phyloP scores from a whole-genome alignment of 2,329 filamentous ascomycete genomes.

The Harringtonia aguacate region DNA sequence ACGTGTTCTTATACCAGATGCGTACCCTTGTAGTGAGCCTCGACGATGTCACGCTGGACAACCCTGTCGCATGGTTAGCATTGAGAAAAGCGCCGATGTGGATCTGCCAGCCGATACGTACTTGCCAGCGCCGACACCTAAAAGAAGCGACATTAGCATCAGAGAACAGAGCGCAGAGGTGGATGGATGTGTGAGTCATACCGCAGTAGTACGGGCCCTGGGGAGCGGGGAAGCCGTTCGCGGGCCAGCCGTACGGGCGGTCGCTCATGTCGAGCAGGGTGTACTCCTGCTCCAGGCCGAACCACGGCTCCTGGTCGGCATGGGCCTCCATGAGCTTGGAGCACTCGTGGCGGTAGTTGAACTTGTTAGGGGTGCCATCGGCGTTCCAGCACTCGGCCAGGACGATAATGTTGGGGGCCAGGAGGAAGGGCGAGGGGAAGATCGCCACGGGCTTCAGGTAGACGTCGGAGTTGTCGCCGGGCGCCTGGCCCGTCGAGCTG shows the following conservation, averaged over 20 bases:
- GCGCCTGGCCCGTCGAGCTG: slow-evolving; percentile 65
- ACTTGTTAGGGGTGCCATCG: slow-evolving; percentile 94
- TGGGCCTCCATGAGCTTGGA: slow-evolving; percentile 83
- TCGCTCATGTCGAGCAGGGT: slow-evolving; percentile 78
- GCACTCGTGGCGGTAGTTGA: slow-evolving; percentile 92
- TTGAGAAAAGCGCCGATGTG: no score
- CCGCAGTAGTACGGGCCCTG: slow-evolving; percentile 97
- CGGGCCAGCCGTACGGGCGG: slow-evolving; percentile 87
- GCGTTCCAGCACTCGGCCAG: slow-evolving; percentile 90
- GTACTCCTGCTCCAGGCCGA: slow-evolving; percentile 97
- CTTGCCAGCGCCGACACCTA: no score
- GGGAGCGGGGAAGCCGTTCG: slow-evolving; percentile 79
- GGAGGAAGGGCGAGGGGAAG: slow-evolving; percentile 79
- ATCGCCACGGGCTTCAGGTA: slow-evolving; percentile 25
- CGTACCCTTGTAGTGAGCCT: slow-evolving; percentile 59
- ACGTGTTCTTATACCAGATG: no score
- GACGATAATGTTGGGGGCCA: slow-evolving; percentile 71
- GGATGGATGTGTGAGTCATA: no score
- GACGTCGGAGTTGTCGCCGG: slow-evolving; percentile 72
- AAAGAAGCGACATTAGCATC: no score
- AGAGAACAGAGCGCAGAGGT: no score
- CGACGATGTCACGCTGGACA: slow-evolving; percentile 94
- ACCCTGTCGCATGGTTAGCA: slow-evolving; percentile 93
- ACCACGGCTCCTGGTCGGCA: slow-evolving; percentile 80
- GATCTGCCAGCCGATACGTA: no score